Evolutionary conservation across 169 alveolate genomes (phyloP).

Genomic region (Cryptosporidium xiaoi): DNA sequence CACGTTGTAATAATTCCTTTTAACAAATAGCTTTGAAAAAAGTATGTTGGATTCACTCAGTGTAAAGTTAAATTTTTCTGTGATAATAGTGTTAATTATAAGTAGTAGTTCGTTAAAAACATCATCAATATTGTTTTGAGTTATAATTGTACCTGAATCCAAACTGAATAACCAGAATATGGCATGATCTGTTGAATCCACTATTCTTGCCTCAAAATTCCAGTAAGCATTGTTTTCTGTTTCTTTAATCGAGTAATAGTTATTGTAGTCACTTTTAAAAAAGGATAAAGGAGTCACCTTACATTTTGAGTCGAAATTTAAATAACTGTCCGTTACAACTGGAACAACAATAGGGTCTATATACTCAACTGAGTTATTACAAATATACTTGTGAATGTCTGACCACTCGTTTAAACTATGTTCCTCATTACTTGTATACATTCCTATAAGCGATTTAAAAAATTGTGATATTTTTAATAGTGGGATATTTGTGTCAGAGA

Average conservation of each 20-base stretch:
- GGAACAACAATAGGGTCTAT: slow-evolving; percentile 47
- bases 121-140: background rate
- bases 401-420: slow-evolving; percentile 26
- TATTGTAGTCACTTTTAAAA: background rate
- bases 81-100: background rate
- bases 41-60: background rate
- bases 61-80: too few species aligned
- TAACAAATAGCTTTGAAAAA: slow-evolving; percentile 22
- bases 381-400: slow-evolving; percentile 10
- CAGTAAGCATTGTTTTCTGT: background rate
- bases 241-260: background rate
- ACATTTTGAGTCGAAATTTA: slow-evolving; percentile 4
- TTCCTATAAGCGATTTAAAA: slow-evolving; percentile 15
- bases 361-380: background rate
- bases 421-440: background rate
- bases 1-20: background rate
- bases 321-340: background rate
- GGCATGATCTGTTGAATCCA: background rate
- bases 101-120: background rate
- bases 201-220: slow-evolving; percentile 11
- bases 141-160: background rate
- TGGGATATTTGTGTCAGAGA: background rate
- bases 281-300: slow-evolving; percentile 26
- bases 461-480: background rate
- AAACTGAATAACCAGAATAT: background rate